Evolutionary conservation across 345 rosid genomes (phyloP).

Genomic region (Kandelia obovata): DNA sequence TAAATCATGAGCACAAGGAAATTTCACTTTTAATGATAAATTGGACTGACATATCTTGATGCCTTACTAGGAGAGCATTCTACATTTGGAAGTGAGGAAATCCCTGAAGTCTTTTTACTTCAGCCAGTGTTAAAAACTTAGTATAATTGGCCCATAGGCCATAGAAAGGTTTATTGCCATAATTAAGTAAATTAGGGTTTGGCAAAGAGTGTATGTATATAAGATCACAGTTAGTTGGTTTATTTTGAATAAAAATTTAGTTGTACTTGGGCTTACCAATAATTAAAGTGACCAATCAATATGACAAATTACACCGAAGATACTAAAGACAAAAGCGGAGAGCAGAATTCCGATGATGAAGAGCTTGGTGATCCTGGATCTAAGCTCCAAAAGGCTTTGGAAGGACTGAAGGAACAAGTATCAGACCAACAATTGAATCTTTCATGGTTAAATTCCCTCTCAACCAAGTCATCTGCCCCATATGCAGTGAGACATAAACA

Average conservation of each 20-base stretch:
- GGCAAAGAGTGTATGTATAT: not conserved
- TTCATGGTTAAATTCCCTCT: not conserved
- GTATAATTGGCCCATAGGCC: not conserved
- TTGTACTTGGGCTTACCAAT: not conserved
- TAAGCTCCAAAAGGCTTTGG: not conserved
- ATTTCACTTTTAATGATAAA: too few species aligned
- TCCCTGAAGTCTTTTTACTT: not conserved
- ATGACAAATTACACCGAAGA: slow-evolving; percentile 12
- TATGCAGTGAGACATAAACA: not conserved
- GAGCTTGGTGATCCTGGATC: not conserved
- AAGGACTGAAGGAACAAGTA: slow-evolving; percentile 6
- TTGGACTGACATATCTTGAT: not conserved
- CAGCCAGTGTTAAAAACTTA: not conserved
- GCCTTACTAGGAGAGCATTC: not conserved
- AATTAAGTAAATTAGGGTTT: slow-evolving; percentile 8
- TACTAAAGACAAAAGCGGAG: not conserved
- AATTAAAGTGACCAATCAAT: not conserved
- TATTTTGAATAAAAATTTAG: not conserved
- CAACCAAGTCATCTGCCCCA: not conserved
- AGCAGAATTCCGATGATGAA: not conserved
- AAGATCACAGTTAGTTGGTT: slow-evolving; percentile 1
- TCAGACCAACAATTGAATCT: not conserved
- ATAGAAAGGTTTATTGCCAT: not conserved
- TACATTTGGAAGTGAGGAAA: not conserved
- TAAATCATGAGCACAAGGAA: too few species aligned